These are phyloP conservation scores for Neopestalotiopsis clavispora DNA, from an alignment of 2,329 filamentous ascomycete genomes.

Conservation along the genomic window DNA sequence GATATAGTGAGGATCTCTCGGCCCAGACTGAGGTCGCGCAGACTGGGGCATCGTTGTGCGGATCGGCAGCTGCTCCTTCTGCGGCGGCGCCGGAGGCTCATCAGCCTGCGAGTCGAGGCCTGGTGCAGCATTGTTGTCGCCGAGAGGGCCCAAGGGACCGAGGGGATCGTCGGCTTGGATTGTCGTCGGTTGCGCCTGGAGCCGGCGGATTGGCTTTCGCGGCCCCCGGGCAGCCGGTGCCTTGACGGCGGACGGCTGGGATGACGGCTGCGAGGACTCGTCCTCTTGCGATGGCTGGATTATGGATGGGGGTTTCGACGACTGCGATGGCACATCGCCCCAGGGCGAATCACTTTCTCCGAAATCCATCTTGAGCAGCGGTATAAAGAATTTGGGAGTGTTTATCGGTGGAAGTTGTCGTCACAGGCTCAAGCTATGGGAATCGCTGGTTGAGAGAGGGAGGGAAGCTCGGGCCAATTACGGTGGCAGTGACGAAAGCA, in stretches of 20 bases:
- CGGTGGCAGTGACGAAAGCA: constrained; percentile 13
- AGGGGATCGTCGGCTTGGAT: constrained; percentile 80
- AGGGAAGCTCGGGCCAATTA: constrained; percentile 17
- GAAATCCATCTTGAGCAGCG: constrained; percentile 42
- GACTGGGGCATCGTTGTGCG: constrained; percentile 60
- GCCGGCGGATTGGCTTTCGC: constrained; percentile 52
- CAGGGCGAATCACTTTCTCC: constrained; percentile 50
- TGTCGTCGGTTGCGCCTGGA: constrained; percentile 77
- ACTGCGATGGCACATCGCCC: constrained; percentile 49
- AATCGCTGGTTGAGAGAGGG: constrained; percentile 9
- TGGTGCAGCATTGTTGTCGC: constrained; percentile 49
- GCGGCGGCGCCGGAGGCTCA: constrained; percentile 71
- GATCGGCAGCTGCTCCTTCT: constrained; percentile 69
- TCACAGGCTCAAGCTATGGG: constrained; percentile 9
- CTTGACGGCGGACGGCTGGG: constrained; percentile 35
- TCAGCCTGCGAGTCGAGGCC: constrained; percentile 38
- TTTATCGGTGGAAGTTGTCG: constrained; percentile 10
- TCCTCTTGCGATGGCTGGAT: constrained; percentile 28
- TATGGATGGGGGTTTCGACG: constrained; percentile 32
- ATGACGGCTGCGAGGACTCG: constrained; percentile 33
- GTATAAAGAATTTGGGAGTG: not conserved
- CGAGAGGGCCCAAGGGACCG: constrained; percentile 75
- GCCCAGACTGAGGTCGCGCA: constrained; percentile 48
- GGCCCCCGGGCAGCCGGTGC: constrained; percentile 30
- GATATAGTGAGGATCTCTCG: constrained; percentile 66